Conservation (phyloP, 352 stramenopile genomes). For the Phytophthora fragariae region DNA sequence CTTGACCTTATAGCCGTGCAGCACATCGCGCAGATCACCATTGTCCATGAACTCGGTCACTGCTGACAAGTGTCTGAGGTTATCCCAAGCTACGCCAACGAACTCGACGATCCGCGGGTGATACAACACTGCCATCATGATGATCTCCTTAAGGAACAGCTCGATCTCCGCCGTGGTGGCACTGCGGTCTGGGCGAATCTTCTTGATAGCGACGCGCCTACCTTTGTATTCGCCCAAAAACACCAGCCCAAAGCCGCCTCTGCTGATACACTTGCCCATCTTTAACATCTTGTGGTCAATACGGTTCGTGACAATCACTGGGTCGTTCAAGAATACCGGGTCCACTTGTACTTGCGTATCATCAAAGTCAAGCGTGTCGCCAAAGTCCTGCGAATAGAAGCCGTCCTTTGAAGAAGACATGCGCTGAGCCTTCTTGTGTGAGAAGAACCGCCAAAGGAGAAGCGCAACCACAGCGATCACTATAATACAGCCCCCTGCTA, state of each 20-base stretch:
- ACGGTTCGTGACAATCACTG: constrained; percentile 54
- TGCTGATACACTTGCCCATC: constrained; percentile 50
- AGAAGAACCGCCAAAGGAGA: constrained; percentile 22
- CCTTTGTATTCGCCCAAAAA: constrained; percentile 55
- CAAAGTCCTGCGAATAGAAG: constrained; percentile 38
- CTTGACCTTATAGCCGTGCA: constrained; percentile 46
- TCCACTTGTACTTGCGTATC: constrained; percentile 45
- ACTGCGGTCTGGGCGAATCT: constrained; percentile 43
- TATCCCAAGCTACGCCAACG: constrained; percentile 56
- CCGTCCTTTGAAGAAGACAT: constrained; percentile 43
- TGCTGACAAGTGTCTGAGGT: constrained; percentile 46
- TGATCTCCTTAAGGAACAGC: constrained; percentile 55
- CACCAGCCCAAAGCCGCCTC: constrained; percentile 59
- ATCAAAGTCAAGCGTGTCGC: constrained; percentile 44
- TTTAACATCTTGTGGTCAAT: constrained; percentile 53
- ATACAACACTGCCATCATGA: constrained; percentile 50
- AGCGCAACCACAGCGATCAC: constrained; percentile 25
- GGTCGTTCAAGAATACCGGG: constrained; percentile 48
- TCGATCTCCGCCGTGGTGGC: constrained; percentile 42
- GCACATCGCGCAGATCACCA: constrained; percentile 59
- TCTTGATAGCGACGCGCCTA: constrained; percentile 57
- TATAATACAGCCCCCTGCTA: constrained; percentile 33
- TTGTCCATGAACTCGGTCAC: constrained; percentile 72
- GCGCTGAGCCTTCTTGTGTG: constrained; percentile 20
- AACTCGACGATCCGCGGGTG: constrained; percentile 60